These are phyloP conservation scores for Clavaria fumosa DNA, from an alignment of 768 basidiomycete species.

Conservation along the genomic window DNA sequence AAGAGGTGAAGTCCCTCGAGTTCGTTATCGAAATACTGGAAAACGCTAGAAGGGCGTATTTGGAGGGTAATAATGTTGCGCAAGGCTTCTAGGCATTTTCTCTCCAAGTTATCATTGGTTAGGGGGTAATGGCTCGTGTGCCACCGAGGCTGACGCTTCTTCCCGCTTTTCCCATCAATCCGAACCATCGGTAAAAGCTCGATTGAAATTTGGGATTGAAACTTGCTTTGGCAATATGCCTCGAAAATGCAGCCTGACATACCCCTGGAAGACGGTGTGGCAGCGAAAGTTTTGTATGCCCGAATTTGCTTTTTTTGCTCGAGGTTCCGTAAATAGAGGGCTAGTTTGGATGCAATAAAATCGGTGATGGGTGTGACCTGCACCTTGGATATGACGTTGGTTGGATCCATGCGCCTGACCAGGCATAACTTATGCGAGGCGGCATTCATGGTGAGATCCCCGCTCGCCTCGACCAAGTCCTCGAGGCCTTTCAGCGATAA, in stretches of 20 bases:
- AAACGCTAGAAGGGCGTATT: background rate
- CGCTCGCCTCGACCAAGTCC: background rate
- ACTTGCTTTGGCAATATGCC: slow-evolving; percentile 1
- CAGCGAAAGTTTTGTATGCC: background rate
- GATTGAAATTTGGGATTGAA: background rate
- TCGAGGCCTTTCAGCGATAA: background rate
- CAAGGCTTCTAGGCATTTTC: background rate
- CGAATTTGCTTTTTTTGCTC: slow-evolving; percentile 1
- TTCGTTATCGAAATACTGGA: slow-evolving; percentile 1
- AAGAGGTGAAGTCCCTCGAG: background rate
- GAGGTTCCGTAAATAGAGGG: background rate
- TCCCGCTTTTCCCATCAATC: background rate
- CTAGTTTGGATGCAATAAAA: background rate
- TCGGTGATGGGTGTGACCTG: slow-evolving; percentile 2
- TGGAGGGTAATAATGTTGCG: background rate
- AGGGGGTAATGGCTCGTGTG: slow-evolving; percentile 4
- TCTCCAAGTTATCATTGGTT: slow-evolving; percentile 1
- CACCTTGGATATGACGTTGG: background rate
- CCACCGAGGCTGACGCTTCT: background rate
- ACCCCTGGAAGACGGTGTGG: background rate
- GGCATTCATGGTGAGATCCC: background rate
- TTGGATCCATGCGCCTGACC: background rate
- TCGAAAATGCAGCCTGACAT: slow-evolving; percentile 5
- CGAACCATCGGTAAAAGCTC: slow-evolving; percentile 5
- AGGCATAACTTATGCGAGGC: background rate